Evolutionary conservation across 1,139 yeast species (phyloP).

Genomic region (Kodamaea derodonti): DNA sequence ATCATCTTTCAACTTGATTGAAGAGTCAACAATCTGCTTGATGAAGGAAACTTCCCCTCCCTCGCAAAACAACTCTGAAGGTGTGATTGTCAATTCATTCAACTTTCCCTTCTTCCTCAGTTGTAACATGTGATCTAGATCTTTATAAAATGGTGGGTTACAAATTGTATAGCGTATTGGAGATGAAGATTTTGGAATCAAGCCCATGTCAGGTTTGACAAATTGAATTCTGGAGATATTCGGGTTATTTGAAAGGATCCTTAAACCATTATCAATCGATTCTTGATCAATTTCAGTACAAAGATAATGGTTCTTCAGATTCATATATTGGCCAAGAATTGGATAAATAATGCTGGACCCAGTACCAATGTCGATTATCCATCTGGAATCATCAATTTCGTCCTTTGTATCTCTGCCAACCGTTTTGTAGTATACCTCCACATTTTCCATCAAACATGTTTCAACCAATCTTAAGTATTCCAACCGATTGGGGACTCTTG

Average conservation of each 20-base stretch:
- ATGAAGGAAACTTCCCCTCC: slow-evolving; percentile 20
- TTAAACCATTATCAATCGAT: slow-evolving; percentile 12
- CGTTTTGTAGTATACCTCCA: slow-evolving; percentile 5
- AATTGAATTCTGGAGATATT: slow-evolving; percentile 2
- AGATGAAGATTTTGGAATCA: slow-evolving; percentile 1
- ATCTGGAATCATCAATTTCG: slow-evolving; percentile 1
- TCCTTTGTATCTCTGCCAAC: background rate
- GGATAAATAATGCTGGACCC: slow-evolving; percentile 21
- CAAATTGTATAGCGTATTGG: slow-evolving; percentile 16
- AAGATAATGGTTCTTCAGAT: slow-evolving; percentile 8
- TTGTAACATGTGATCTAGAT: slow-evolving; percentile 10
- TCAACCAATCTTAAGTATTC: slow-evolving; percentile 17
- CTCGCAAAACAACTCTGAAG: slow-evolving; percentile 13
- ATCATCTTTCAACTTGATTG: slow-evolving; percentile 5
- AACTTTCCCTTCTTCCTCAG: slow-evolving; percentile 10
- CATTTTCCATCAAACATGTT: slow-evolving; percentile 9
- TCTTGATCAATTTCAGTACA: slow-evolving; percentile 16
- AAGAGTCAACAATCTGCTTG: slow-evolving; percentile 12
- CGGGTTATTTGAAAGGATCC: slow-evolving; percentile 3
- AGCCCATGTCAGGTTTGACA: slow-evolving; percentile 1
- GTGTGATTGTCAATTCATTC: slow-evolving; percentile 11
- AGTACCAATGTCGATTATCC: slow-evolving; percentile 20
- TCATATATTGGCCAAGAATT: slow-evolving; percentile 9
- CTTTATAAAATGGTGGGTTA: slow-evolving; percentile 22
- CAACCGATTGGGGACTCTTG: slow-evolving; percentile 18